These are phyloP conservation scores for Globisporangium okanoganense DNA, from an alignment of 352 stramenopile species.

Conservation along the genomic window DNA sequence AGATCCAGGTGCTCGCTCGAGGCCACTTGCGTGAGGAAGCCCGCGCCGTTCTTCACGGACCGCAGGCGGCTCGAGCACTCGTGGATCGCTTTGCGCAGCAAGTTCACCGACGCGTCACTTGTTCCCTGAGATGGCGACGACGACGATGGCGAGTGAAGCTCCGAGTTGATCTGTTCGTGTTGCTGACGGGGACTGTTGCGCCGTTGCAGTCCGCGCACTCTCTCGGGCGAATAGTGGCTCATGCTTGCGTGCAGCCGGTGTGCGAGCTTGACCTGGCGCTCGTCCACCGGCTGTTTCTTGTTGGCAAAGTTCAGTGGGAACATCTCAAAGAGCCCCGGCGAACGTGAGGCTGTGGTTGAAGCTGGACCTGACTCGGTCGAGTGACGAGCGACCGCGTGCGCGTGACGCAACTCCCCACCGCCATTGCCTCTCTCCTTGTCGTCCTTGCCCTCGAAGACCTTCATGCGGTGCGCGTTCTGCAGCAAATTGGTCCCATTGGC, in stretches of 20 bases:
- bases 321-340: slow-evolving; percentile 21
- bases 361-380: not conserved
- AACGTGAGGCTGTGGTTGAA: not conserved
- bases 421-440: not conserved
- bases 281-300: slow-evolving; percentile 34
- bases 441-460: slow-evolving; percentile 20
- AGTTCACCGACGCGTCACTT: slow-evolving; percentile 35
- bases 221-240: slow-evolving; percentile 46
- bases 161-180: not conserved
- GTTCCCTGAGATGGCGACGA: slow-evolving; percentile 7
- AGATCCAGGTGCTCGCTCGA: slow-evolving; percentile 31
- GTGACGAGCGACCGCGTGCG: not conserved
- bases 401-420: slow-evolving; percentile 2
- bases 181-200: slow-evolving; percentile 10
- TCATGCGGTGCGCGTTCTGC: slow-evolving; percentile 33
- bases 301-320: slow-evolving; percentile 33
- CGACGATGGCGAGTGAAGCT: slow-evolving; percentile 4
- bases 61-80: slow-evolving; percentile 46
- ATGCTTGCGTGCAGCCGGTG: slow-evolving; percentile 42
- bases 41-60: slow-evolving; percentile 40
- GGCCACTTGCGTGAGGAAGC: slow-evolving; percentile 35
- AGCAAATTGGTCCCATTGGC: slow-evolving; percentile 26
- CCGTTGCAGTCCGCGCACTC: slow-evolving; percentile 25
- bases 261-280: slow-evolving; percentile 51
- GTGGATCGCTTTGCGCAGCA: slow-evolving; percentile 51